A percentile compares a stretch with the other conserved stretches of the same genome.
Conservation (phyloP, 2,329 filamentous ascomycete species). For the Apiospora kogelbergensis region DNA sequence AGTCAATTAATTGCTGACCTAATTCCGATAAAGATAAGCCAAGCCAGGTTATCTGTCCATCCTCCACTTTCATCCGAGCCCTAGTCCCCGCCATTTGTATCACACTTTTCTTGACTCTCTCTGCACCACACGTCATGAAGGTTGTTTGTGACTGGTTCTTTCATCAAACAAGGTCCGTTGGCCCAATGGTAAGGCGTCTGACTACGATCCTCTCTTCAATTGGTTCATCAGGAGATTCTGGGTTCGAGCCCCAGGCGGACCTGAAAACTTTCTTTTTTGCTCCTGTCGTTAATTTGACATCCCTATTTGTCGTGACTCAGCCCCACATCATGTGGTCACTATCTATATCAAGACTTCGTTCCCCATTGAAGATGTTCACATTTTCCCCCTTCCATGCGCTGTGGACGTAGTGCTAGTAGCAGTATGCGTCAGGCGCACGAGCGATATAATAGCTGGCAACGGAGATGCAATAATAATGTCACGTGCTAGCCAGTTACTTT, state of each 20-base stretch:
- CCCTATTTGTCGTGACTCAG: too few relatives aligned
- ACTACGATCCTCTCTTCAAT: slow-evolving; percentile 33
- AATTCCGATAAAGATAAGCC: too few relatives aligned
- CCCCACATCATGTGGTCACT: background rate
- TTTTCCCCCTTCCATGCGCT: too few relatives aligned
- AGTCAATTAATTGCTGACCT: too few relatives aligned
- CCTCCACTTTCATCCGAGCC: background rate
- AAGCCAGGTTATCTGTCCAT: too few relatives aligned
- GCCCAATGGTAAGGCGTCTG: slow-evolving; percentile 44
- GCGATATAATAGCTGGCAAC: too few relatives aligned
- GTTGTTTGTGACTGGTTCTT: background rate
- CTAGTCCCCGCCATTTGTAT: background rate
- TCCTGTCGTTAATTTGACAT: background rate
- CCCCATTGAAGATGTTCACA: too few relatives aligned
- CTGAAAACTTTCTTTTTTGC: background rate
- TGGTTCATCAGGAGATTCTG: slow-evolving; percentile 15
- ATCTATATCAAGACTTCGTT: background rate
- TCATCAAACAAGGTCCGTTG: slow-evolving; percentile 19
- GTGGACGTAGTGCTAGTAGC: too few relatives aligned
- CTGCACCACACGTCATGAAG: background rate
- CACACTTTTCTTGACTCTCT: background rate
- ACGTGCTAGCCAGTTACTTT: too few relatives aligned
- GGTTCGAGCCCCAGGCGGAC: slow-evolving; percentile 16
- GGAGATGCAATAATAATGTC: too few relatives aligned
- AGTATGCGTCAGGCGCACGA: too few relatives aligned